Evolutionary conservation across 495 filamentous ascomycete genomes (phyloP), one percentile per base, ranked within the genome.

Genomic region (Parachaetomium inaequale): DNA sequence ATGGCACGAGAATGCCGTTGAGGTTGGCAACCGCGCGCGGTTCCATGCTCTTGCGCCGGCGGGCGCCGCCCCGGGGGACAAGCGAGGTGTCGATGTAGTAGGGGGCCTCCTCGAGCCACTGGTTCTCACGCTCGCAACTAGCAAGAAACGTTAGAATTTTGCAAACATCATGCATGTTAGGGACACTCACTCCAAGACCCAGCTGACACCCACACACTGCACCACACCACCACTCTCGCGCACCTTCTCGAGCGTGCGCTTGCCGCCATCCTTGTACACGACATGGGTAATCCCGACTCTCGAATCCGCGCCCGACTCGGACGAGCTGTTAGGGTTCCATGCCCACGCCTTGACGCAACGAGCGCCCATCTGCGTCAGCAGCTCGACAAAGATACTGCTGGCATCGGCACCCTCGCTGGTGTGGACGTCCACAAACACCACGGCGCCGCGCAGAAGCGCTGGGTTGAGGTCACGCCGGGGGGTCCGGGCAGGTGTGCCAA

Each of bases 401-500:
- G 91, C 91, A 72, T 95, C 90, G 25, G 89, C 90, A 4, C 91
- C 92, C 70, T 96, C 91, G 36, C 84, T 88, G 3, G 91, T 94
- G 68, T 93, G 87, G n/a, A 97, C 91, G 75, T 98, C 93, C 11
- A 96, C 91, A 72, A 85, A 91, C n/a, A 94, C 88, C 3, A 93
- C 84, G 14, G 88, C 89, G 3, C 93, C 92, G 15, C 81, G 79
- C 1, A 96, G 77, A 2, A 86, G 66, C 1, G 72, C 68, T 5
- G 77, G 74, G 57, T 82, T 76, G 26, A 84, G 67, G 40, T 82
- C 79, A 15, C 76, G 74, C 10, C 81, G 79, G 25, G 82, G 79
- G 26, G 82, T 81, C 23, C 81, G 78, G 14, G 80, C 81, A 10
- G 84, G 85, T 0, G 85, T 85, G 23, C 77, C 83, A 45, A 75